Base-by-base conservation (phyloP, 352 stramenopile genomes). In the Phytophthora kernoviae region DNA sequence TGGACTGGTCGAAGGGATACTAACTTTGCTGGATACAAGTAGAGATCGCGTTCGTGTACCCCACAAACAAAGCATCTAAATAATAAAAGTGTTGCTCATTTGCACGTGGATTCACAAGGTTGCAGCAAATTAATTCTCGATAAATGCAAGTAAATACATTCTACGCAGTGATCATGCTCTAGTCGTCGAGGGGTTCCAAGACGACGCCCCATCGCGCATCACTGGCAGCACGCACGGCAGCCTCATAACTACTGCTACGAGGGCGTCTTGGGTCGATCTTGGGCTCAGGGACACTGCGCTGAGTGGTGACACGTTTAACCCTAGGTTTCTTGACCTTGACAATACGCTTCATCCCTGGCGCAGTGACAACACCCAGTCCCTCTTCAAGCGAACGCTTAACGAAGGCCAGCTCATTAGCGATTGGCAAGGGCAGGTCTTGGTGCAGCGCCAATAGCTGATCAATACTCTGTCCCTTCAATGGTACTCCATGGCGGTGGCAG, bases 1-100 rank as follows among this genome's bases (percentile, higher is more conserved):
- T 89, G 12, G 62, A 89, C 45, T 87, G 79, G 79, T 32, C 50
- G 0, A 70, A 70, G 22, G 79, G 79, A 4, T 89, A 89, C 52
- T 89, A 79, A 33, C 37, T 61, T 36, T 62, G 24, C 24, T n/a
- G 6, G 24, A 30, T 30, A 30, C 3, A 30, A 6, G 6, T 30
- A 30, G 24, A 30, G 24, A 30, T 30, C 6, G 6, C 6, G 6
- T 30, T 30, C 24, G 3, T 3, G 24, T 30, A 30, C 3, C 24
- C 6, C 24, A 6, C 24, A 30, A 30, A 30, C 3, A 3, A 30
- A 30, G 24, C 24, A 30, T 30, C 24, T 30, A 6, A 30, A 30
- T 30, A 30, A 30, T 30, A 6, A 30, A 30, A 30, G 6, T 30
- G 24, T 30, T 30, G 24, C 6, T 30, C 24, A 6, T 30, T n/a